A percentile compares a stretch with the other conserved stretches of the same genome.
phyloP scores from a whole-genome alignment of 164 flowering plant genomes.

The Warburgia ugandensis region DNA sequence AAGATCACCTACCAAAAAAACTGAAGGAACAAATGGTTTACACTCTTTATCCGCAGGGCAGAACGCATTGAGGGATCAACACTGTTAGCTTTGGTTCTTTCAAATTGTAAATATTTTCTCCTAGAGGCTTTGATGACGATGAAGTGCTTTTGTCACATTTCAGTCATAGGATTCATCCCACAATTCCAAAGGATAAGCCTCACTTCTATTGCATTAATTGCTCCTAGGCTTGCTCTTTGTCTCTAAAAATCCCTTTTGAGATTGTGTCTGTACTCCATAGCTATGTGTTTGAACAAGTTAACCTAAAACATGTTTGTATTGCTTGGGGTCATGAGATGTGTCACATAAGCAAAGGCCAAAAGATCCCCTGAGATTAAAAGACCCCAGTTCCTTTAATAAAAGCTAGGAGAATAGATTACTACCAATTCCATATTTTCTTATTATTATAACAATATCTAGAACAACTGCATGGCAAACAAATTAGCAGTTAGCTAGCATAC shows the following conservation, averaged over 20 bases:
- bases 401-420: conserved; percentile 83
- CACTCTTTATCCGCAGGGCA: too few relatives aligned
- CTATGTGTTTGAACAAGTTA: conserved; percentile 78
- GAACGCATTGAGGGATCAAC: too few relatives aligned
- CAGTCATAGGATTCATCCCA: conserved; percentile 53
- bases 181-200: conserved; percentile 41
- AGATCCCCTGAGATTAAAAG: conserved; percentile 93
- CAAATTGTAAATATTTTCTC: too few relatives aligned
- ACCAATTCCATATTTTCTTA: conserved; percentile 57
- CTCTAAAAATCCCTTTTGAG: conserved; percentile 33
- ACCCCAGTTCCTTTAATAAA: conserved; percentile 82
- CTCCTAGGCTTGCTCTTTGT: conserved; percentile 21
- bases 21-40: too few relatives aligned
- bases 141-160: too few relatives aligned
- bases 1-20: too few relatives aligned
- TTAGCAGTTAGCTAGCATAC: too few relatives aligned
- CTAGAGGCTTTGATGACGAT: too few relatives aligned
- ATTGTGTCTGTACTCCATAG: conserved; percentile 76
- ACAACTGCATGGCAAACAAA: conserved; percentile 91
- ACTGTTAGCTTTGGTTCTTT: too few relatives aligned
- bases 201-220: conserved; percentile 27
- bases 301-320: conserved; percentile 82
- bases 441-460: conserved; percentile 72
- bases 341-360: conserved; percentile 79
- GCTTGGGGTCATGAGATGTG: conserved; percentile 68